Evolutionary conservation across 352 stramenopile species (phyloP), one percentile per base, ranked within the genome.

Genomic region (Phytophthora constricta): DNA sequence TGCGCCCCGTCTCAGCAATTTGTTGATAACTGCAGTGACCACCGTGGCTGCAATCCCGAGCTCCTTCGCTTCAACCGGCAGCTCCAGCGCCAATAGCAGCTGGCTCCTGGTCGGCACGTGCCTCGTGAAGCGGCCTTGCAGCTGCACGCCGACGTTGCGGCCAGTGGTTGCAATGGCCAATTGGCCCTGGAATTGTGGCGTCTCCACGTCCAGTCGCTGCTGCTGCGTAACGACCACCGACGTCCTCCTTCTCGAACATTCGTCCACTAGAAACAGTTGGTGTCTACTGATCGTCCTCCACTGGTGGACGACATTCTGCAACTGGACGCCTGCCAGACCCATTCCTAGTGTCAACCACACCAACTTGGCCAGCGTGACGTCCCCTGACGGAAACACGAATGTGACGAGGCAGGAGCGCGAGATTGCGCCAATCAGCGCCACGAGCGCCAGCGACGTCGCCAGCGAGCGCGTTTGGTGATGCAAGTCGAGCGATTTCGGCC

Each of bases 61-160:
- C 9, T 54, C 14, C 22, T 55, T 58, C 17, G 20, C 25, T 10
- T 47, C 25, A 22, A 81, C 51, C 27, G 76, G 72, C 16, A 92
- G 58, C 45, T 91, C 82, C 8, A 76, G 64, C 13, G 83, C 82
- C 26, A 94, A 37, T 22, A 81, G 89, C 16, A 89, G 11, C 27
- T 74, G 70, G n/a, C 56, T 62, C 2, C 62, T 67, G 0, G 55
- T 45, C 5, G 77, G 66, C 1, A 79, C 67, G 0, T 62, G 50
- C 14, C 68, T 66, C 57, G 79, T 91, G 60, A 94, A 91, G 11
- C 61, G 69, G 2, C 84, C 86, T 50, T 94, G 84, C 0, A 92
- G 46, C 31, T 91, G 84, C 22, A 94, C 62, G 61, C 75, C 80
- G 23, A 52, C 51, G 14, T 22, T 57, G 20, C 43, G 54, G 2